Evolutionary conservation across 176 grass and related monocot species (phyloP).

Genomic region (Ananas comosus): DNA sequence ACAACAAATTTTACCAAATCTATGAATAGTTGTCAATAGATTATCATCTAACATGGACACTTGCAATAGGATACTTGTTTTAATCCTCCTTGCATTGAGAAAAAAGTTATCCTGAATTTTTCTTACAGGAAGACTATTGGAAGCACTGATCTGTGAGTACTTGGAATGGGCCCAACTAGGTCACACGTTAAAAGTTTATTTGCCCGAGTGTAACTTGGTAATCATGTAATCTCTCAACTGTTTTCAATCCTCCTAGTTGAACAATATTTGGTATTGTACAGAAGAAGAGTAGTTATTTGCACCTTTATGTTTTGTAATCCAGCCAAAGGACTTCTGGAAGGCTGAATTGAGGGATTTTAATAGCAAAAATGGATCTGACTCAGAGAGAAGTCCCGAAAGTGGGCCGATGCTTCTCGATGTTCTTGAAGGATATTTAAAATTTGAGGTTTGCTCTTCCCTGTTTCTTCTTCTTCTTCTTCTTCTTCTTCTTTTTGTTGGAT

Average conservation of each 20-base stretch:
- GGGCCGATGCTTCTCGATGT: conserved; percentile 86
- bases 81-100: neutral
- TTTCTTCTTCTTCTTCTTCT: neutral
- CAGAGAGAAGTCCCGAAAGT: conserved; percentile 59
- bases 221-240: conserved; percentile 7
- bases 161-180: conserved; percentile 92
- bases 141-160: conserved; percentile 75
- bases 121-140: conserved; percentile 76
- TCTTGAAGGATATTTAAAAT: conserved; percentile 94
- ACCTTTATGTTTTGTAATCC: conserved; percentile 13
- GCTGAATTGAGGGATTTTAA: conserved; percentile 69
- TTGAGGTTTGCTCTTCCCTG: conserved; percentile 59
- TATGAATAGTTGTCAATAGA: too few relatives aligned
- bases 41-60: too few relatives aligned
- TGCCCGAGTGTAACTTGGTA: conserved; percentile 94
- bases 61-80: too few relatives aligned
- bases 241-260: conserved; percentile 2
- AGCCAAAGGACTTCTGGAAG: conserved; percentile 96
- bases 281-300: neutral
- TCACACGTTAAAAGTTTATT: conserved; percentile 90
- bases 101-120: neutral
- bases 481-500: conserved; percentile 1
- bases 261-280: neutral
- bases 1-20: too few relatives aligned
- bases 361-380: conserved; percentile 53